Conservation (phyloP, 2,329 filamentous ascomycete species). For the Apiospora arundinis region DNA sequence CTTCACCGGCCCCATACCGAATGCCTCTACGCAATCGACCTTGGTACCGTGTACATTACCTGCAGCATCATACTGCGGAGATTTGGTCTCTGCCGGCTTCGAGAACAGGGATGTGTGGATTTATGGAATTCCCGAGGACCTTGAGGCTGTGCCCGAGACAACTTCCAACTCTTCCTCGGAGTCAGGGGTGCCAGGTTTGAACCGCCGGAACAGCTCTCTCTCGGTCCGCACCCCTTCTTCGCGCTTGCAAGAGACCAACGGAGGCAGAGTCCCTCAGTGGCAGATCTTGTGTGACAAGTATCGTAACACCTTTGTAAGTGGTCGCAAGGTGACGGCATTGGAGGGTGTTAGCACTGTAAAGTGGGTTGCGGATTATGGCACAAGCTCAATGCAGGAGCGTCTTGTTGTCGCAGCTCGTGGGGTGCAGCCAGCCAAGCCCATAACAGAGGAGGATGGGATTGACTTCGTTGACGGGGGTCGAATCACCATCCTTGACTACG, state of each 20-base stretch:
- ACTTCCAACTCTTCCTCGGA: constrained; percentile 39
- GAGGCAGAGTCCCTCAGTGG: constrained; percentile 66
- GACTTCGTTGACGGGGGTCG: constrained; percentile 82
- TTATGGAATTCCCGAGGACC: constrained; percentile 77
- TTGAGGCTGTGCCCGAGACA: constrained; percentile 65
- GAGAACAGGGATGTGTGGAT: constrained; percentile 76
- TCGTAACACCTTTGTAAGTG: constrained; percentile 74
- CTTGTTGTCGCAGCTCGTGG: constrained; percentile 77
- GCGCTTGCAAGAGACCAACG: constrained; percentile 44
- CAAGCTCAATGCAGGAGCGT: constrained; percentile 56
- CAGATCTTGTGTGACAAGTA: constrained; percentile 71
- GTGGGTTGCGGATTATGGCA: constrained; percentile 69
- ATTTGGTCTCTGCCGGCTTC: constrained; percentile 77
- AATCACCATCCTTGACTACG: constrained; percentile 76
- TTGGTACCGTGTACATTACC: constrained; percentile 73
- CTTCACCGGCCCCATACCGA: constrained; percentile 73
- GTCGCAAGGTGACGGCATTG: constrained; percentile 69
- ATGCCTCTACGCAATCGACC: constrained; percentile 58
- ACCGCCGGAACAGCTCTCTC: constrained; percentile 49
- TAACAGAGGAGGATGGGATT: constrained; percentile 73
- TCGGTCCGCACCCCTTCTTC: constrained; percentile 46
- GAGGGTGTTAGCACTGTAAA: constrained; percentile 71
- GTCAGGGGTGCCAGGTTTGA: constrained; percentile 34
- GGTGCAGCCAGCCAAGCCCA: constrained; percentile 61
- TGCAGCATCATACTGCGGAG: constrained; percentile 70